Conservation (phyloP, 805 yeast genomes). For the Metschnikowia picachoensis region DNA sequence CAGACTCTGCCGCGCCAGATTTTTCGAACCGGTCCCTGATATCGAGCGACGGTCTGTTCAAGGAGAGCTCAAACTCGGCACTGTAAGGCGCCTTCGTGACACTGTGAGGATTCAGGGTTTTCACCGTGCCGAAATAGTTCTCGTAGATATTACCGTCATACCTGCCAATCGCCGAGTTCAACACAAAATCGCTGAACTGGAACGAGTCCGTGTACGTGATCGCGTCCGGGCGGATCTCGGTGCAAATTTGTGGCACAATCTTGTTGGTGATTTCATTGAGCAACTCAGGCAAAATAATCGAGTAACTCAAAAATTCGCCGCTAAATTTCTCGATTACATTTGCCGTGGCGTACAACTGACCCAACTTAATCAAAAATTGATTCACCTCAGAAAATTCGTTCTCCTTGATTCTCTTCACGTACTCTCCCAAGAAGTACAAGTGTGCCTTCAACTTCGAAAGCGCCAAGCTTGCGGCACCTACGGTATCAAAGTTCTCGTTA, state of each 20-base stretch:
- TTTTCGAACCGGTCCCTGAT: conserved; percentile 16
- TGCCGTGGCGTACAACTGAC: conserved; percentile 19
- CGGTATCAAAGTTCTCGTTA: conserved; percentile 18
- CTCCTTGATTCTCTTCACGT: conserved; percentile 8
- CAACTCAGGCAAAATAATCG: conserved; percentile 12
- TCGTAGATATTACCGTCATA: conserved; percentile 21
- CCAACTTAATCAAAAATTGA: conserved; percentile 15
- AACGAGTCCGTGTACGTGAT: conserved; percentile 19
- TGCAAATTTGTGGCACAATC: conserved; percentile 15
- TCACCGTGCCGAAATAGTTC: conserved; percentile 19
- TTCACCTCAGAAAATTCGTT: conserved; percentile 13
- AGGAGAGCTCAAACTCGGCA: conserved; percentile 17
- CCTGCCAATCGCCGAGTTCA: conserved; percentile 19
- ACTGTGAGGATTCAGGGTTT: conserved; percentile 17
- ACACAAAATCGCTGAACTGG: conserved; percentile 17
- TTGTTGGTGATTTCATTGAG: conserved; percentile 17
- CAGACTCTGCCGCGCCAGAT: conserved; percentile 12
- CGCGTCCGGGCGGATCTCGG: conserved; percentile 18
- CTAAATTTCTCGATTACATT: conserved; percentile 19
- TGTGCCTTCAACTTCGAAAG: conserved; percentile 21
- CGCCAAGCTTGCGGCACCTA: conserved; percentile 19
- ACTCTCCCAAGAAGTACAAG: conserved; percentile 18
- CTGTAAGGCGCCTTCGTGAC: conserved; percentile 20
- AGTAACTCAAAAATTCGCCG: conserved; percentile 18
- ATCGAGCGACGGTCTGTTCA: conserved; percentile 15